Conservation (phyloP, 768 basidiomycete species). For the Vararia minispora region DNA sequence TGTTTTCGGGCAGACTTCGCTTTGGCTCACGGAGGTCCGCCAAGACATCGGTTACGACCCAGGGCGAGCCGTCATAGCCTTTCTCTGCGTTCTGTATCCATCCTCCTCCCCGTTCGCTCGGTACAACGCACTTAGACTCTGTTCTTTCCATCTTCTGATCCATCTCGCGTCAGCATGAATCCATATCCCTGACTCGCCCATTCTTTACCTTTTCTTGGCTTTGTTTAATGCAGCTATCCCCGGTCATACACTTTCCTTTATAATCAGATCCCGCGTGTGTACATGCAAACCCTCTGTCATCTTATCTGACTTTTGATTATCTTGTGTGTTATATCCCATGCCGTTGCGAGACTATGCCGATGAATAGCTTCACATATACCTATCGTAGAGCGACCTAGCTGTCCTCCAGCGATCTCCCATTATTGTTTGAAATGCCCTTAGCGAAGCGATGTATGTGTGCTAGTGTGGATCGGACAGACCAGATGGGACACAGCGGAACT, state of each 20-base stretch:
- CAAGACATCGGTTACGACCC: conserved; percentile 18
- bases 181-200: neutral
- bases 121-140: too few species aligned
- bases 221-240: neutral
- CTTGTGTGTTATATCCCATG: conserved; percentile 5
- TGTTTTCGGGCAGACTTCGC: conserved; percentile 63
- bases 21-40: conserved; percentile 65
- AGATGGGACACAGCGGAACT: too few species aligned
- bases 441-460: too few species aligned
- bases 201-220: neutral
- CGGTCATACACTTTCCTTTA: conserved; percentile 9
- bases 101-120: neutral
- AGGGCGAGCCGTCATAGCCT: neutral
- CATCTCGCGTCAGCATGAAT: neutral
- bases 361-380: too few species aligned
- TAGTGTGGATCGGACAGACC: too few species aligned
- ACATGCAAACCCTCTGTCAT: conserved; percentile 7
- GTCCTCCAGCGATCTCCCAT: too few species aligned
- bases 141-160: too few species aligned
- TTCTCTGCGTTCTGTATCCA: neutral
- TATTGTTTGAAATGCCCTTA: too few species aligned
- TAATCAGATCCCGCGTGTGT: conserved; percentile 13
- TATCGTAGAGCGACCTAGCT: too few species aligned
- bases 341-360: conserved; percentile 5
- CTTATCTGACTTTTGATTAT: conserved; percentile 9